Evolutionary conservation across 345 rosid species (phyloP).

Genomic region (Linum usitatissimum): DNA sequence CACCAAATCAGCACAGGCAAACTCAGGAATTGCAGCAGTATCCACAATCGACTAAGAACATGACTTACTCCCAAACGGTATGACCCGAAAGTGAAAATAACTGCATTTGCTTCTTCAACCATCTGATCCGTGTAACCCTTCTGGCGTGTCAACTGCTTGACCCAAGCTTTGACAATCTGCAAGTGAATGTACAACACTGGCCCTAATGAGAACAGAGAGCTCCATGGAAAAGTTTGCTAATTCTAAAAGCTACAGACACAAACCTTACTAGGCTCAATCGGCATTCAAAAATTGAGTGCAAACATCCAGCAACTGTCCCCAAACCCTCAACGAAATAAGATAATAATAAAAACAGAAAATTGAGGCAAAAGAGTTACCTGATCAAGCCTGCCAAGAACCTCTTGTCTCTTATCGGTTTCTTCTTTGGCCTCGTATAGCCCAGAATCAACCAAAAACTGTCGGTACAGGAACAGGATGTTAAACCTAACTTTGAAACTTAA

Average conservation of each 20-base stretch:
- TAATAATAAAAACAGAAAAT: not conserved
- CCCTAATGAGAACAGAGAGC: not conserved
- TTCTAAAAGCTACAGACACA: not conserved
- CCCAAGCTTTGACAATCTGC: constrained; percentile 25
- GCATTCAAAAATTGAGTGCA: no score
- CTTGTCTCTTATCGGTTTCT: constrained; percentile 15
- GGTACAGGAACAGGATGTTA: not conserved
- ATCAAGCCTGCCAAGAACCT: constrained; percentile 18
- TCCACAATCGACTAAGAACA: not conserved
- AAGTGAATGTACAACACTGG: not conserved
- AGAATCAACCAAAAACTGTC: constrained; percentile 18
- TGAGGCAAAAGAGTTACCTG: constrained; percentile 7
- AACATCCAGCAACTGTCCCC: not conserved
- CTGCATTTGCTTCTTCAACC: constrained; percentile 11
- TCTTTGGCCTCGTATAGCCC: constrained; percentile 22
- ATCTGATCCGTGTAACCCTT: constrained; percentile 13
- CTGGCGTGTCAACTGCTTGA: constrained; percentile 19
- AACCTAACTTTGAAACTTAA: not conserved
- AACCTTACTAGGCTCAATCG: not conserved
- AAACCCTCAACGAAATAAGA: not conserved
- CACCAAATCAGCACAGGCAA: not conserved
- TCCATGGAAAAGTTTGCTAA: not conserved
- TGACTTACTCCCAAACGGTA: constrained; percentile 7
- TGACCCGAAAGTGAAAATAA: constrained; percentile 9
- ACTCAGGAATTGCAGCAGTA: not conserved